These are phyloP conservation scores for Sporothrix luriei DNA, from an alignment of 2,329 filamentous ascomycete genomes.

Conservation along the genomic window DNA sequence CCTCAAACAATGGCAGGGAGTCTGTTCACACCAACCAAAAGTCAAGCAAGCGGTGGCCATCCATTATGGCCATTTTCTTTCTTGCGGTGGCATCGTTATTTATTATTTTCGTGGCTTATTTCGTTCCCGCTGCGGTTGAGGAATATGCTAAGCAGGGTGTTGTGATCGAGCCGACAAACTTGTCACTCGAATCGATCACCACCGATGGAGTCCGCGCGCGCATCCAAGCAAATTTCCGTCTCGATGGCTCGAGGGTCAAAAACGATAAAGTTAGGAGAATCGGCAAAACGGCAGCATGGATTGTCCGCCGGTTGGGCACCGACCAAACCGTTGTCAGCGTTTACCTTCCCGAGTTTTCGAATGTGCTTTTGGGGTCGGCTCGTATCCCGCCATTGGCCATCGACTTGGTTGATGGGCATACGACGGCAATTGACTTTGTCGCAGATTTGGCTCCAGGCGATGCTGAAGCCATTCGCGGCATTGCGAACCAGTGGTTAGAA, in stretches of 20 bases:
- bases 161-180: constrained; percentile 77
- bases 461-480: constrained; percentile 71
- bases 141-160: constrained; percentile 83
- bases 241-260: constrained; percentile 76
- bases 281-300: constrained; percentile 76
- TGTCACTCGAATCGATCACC: constrained; percentile 86
- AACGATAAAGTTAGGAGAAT: constrained; percentile 72
- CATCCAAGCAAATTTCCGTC: constrained; percentile 76
- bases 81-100: constrained; percentile 64
- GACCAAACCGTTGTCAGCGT: constrained; percentile 72
- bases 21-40: constrained; percentile 45
- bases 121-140: constrained; percentile 77
- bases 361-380: constrained; percentile 76
- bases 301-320: constrained; percentile 75
- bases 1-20: constrained; percentile 37
- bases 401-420: constrained; percentile 74
- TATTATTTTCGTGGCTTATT: constrained; percentile 78
- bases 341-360: constrained; percentile 79
- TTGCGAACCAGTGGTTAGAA: constrained; percentile 87
- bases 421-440: constrained; percentile 76
- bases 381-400: constrained; percentile 74
- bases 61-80: constrained; percentile 69
- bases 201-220: constrained; percentile 74
- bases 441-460: constrained; percentile 76
- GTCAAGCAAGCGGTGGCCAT: constrained; percentile 68